Conservation (phyloP, 2,329 filamentous ascomycete species). For the Apiospora malaysiana region DNA sequence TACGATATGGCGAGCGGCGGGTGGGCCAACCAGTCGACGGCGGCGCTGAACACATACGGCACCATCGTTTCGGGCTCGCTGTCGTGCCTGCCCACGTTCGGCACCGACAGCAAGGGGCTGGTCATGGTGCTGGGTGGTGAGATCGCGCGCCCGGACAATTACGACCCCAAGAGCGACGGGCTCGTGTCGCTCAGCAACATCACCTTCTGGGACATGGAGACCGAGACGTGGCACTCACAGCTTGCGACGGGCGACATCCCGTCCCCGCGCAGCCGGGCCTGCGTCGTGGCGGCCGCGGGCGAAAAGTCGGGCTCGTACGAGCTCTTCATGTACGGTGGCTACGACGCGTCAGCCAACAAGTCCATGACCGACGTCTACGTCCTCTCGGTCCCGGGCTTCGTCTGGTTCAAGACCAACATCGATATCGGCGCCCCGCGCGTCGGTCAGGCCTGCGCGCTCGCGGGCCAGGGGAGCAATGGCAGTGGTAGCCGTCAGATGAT, state of each 20-base stretch:
- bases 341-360: slow-evolving; percentile 10
- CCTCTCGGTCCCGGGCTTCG: slow-evolving; percentile 24
- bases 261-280: slow-evolving; percentile 20
- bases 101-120: not conserved
- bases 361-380: slow-evolving; percentile 23
- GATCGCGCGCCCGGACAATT: slow-evolving; percentile 4
- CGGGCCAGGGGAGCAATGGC: not conserved
- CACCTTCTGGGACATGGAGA: slow-evolving; percentile 23
- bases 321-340: slow-evolving; percentile 24
- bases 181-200: slow-evolving; percentile 9
- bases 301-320: slow-evolving; percentile 13
- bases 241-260: slow-evolving; percentile 24
- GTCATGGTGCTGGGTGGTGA: slow-evolving; percentile 21
- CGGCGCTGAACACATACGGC: slow-evolving; percentile 20
- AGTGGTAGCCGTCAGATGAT: slow-evolving; percentile 21
- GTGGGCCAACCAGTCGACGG: slow-evolving; percentile 24
- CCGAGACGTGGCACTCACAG: slow-evolving; percentile 23
- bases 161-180: not conserved
- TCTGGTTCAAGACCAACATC: slow-evolving; percentile 24
- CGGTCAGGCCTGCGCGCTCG: slow-evolving; percentile 19
- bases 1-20: slow-evolving; percentile 22
- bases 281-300: slow-evolving; percentile 15
- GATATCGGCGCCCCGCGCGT: slow-evolving; percentile 14
- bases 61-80: slow-evolving; percentile 16
- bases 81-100: slow-evolving; percentile 22